Evolutionary conservation across 2,329 filamentous ascomycete genomes (phyloP).

Genomic region (Fonsecaea nubica): DNA sequence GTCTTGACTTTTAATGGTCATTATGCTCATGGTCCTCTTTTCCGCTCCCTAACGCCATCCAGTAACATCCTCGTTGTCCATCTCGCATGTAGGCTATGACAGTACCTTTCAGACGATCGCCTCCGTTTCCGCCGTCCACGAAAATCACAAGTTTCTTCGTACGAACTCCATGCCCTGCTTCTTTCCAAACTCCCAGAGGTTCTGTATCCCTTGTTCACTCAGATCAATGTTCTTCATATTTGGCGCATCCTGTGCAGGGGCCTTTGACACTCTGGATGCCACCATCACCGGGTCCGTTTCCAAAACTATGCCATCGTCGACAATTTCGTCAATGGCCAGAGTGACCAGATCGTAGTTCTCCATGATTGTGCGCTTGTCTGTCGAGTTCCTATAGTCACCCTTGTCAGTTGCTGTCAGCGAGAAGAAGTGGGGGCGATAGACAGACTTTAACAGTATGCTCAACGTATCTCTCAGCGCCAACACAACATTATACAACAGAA

Average conservation of each 20-base stretch:
- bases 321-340: conserved; percentile 91
- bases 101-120: background rate
- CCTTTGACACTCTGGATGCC: conserved; percentile 87
- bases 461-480: conserved; percentile 88
- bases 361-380: conserved; percentile 96
- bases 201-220: conserved; percentile 92
- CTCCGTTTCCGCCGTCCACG: background rate
- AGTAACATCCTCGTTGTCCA: background rate
- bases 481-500: conserved; percentile 92
- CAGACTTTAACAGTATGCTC: conserved; percentile 89
- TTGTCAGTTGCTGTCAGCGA: conserved; percentile 16
- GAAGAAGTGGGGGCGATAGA: conserved; percentile 4
- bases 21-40: conserved; percentile 13
- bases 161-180: conserved; percentile 88
- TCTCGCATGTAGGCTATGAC: background rate
- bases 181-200: conserved; percentile 92
- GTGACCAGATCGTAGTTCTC: conserved; percentile 98
- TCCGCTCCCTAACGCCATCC: conserved; percentile 23
- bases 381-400: conserved; percentile 72
- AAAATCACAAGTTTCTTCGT: conserved; percentile 62
- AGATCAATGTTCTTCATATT: conserved; percentile 94
- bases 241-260: conserved; percentile 83
- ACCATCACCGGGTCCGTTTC: conserved; percentile 97
- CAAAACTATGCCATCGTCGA: conserved; percentile 94
- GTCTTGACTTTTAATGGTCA: conserved; percentile 14